Evolutionary conservation across 257 asterid species (phyloP).

Genomic region (Nicotiana tomentosiformis): DNA sequence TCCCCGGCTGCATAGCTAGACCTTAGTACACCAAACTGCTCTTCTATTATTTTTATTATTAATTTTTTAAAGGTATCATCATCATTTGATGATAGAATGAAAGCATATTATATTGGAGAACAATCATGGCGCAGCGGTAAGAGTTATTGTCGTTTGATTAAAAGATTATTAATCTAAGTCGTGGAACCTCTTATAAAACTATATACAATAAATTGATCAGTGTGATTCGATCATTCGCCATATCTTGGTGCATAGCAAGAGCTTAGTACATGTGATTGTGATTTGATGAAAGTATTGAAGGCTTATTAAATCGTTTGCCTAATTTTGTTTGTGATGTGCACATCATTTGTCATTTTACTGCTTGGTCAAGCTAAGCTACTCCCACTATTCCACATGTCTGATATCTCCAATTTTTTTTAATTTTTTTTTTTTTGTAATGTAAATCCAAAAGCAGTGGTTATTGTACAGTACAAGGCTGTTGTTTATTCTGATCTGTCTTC

Average conservation of each 20-base stretch:
- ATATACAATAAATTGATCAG: background rate
- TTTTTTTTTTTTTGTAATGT: background rate
- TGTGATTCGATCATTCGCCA: background rate
- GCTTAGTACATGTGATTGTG: background rate
- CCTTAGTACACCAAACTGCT: no score
- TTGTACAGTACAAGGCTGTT: conserved; percentile 21
- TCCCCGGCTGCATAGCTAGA: no score
- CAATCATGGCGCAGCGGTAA: no score
- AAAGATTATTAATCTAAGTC: background rate
- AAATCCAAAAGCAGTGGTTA: conserved; percentile 23
- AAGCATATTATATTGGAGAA: background rate
- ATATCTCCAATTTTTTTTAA: background rate
- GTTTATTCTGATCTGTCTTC: conserved; percentile 22
- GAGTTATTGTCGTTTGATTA: background rate
- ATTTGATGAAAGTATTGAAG: background rate
- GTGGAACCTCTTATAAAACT: background rate
- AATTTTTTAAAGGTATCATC: background rate
- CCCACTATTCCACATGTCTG: conserved; percentile 17
- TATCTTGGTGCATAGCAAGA: fast-evolving
- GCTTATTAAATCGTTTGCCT: background rate
- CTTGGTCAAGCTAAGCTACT: conserved; percentile 18
- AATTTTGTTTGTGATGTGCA: conserved; percentile 2
- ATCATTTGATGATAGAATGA: background rate
- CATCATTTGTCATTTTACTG: conserved; percentile 22
- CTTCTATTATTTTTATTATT: no score